A percentile compares a stretch with the other conserved stretches of the same genome.
phyloP scores from a whole-genome alignment of 257 asterid genomes.

The Haberlea rhodopensis region DNA sequence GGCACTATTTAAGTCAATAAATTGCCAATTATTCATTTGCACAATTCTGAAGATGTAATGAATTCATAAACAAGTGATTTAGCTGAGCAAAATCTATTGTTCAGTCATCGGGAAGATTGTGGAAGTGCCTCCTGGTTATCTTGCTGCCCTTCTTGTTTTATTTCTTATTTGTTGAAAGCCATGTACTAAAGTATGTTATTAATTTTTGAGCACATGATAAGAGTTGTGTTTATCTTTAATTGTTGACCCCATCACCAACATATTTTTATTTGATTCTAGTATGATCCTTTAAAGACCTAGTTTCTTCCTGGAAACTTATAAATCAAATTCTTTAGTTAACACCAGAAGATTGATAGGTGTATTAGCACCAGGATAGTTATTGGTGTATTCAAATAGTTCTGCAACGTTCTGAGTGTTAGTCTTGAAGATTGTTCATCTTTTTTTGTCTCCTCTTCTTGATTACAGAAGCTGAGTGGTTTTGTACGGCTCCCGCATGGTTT shows the following conservation, averaged over 20 bases:
- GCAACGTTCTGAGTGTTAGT: neutral
- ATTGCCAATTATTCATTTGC: too few species aligned
- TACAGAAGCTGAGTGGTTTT: constrained; percentile 80
- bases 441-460: constrained; percentile 25
- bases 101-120: too few species aligned
- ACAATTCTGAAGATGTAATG: too few species aligned
- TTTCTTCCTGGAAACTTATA: neutral
- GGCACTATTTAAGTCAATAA: too few species aligned
- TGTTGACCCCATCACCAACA: neutral
- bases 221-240: neutral
- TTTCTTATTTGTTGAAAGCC: too few species aligned
- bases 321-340: constrained; percentile 1
- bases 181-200: too few species aligned
- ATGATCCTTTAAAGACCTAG: neutral
- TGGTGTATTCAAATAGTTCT: neutral
- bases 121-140: too few species aligned
- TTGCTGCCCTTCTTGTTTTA: too few species aligned
- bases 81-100: too few species aligned
- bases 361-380: neutral
- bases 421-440: constrained; percentile 12
- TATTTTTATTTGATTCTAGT: neutral
- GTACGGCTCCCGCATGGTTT: constrained; percentile 90
- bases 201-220: constrained; percentile 6
- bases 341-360: constrained; percentile 6
- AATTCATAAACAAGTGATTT: too few species aligned